Evolutionary conservation across 2,329 filamentous ascomycete species (phyloP).

Genomic region (Stagonosporopsis rhizophila): DNA sequence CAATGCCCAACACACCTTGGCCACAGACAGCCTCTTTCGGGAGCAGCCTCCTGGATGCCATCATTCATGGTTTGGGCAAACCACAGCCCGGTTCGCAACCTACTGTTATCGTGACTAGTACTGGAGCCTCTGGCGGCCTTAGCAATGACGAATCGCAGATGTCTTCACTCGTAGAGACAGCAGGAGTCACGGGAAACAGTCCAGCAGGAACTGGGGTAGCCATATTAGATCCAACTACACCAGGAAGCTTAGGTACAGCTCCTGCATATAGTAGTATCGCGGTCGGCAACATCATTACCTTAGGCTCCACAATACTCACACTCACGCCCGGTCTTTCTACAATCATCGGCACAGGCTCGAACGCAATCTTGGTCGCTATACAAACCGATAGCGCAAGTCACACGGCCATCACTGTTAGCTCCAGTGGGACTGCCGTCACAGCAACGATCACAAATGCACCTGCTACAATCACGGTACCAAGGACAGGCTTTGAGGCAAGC

Average conservation of each 20-base stretch:
- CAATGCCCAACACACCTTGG: background rate
- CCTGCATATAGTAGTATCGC: conserved; percentile 7
- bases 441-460: conserved; percentile 33
- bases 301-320: conserved; percentile 29
- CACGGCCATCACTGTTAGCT: conserved; percentile 36
- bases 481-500: conserved; percentile 31
- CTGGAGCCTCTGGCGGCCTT: background rate
- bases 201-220: background rate
- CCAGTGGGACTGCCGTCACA: conserved; percentile 36
- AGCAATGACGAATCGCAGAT: background rate
- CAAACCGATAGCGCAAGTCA: conserved; percentile 33
- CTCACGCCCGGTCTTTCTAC: conserved; percentile 41
- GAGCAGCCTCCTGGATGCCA: conserved; percentile 24
- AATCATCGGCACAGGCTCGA: conserved; percentile 27
- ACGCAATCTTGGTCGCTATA: conserved; percentile 33
- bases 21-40: conserved; percentile 8
- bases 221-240: background rate
- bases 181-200: background rate
- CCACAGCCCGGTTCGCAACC: conserved; percentile 16
- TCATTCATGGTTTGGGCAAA: conserved; percentile 27
- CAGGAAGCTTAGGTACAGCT: background rate
- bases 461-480: conserved; percentile 27
- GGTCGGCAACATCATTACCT: conserved; percentile 20
- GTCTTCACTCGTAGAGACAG: background rate
- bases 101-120: conserved; percentile 1